Base-by-base conservation (phyloP, 805 yeast species). In the Hanseniaspora meyeri region DNA sequence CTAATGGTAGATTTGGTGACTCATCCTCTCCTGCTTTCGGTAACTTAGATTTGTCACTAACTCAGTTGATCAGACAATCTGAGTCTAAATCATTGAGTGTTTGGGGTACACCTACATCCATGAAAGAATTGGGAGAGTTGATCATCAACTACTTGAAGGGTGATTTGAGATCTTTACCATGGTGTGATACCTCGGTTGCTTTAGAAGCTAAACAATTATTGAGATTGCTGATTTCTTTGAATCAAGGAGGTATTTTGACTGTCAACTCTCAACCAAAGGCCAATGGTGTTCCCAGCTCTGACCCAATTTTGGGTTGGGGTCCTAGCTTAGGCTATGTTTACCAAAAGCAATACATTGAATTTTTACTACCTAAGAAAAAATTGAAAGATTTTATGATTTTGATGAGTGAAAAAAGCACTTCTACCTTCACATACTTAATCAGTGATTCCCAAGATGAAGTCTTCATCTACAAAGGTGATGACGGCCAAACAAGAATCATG, bases 1-100 rank as follows among this genome's bases (percentile, higher is more conserved):
- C 98, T 52, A 93, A 91, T 69, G 98, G 98, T 59, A 78, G 98
- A 72, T 93, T 96, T 90, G 98, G 98, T 64, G 97, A 93, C 68
- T 87, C 97, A 3, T 77, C 95, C 59, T 93, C 97, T 45, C 98
- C 98, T 4, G 97, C 97, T 1, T 90, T 85, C 71, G 96, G 95
- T 64, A 95, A 87, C 61, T 76, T 89, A 58, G 96, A 87, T 67
- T 76, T 85, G 54, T 83, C 82, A 62, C 93, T 91, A 20, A 79
- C 88, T 38, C 82, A 84, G 29, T 74, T 89, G 65, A 79, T 90
- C 63, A 80, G 95, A 69, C 95, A 88, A 68, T 80, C 90, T 2
- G 82, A 87, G 4, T 81, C 83, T 60, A 83, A 82, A 68, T 89
- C 95, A 0, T 71, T 81, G 36, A 88, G 86, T 64, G 71, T 91